Evolutionary conservation across 768 basidiomycete species (phyloP).

Genomic region (Crucibulum laeve): DNA sequence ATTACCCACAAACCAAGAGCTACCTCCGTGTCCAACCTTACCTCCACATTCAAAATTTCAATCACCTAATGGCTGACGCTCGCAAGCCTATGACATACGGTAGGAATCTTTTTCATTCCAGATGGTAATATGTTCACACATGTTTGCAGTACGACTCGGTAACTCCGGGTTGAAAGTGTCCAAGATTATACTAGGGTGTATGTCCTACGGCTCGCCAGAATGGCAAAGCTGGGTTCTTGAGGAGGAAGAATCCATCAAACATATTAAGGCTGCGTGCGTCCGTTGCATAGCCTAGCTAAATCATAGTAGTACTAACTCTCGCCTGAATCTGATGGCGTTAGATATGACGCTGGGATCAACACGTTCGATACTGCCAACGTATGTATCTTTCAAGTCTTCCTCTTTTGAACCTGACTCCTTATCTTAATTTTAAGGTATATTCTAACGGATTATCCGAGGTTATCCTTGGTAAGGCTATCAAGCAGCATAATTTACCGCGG

Average conservation of each 20-base stretch:
- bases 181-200: conserved; percentile 53
- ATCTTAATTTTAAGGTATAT: conserved; percentile 41
- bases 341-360: conserved; percentile 59
- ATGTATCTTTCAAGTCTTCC: conserved; percentile 5
- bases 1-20: too few species aligned
- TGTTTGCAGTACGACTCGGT: background rate
- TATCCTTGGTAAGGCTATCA: conserved; percentile 69
- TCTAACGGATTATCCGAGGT: conserved; percentile 63
- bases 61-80: too few species aligned
- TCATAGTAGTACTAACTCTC: too few species aligned
- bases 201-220: conserved; percentile 49
- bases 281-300: background rate
- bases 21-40: too few species aligned
- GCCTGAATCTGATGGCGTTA: conserved; percentile 9
- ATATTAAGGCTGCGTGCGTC: conserved; percentile 34
- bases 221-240: conserved; percentile 47
- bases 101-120: too few species aligned
- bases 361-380: conserved; percentile 58
- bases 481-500: conserved; percentile 56
- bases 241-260: conserved; percentile 47
- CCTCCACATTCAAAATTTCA: too few species aligned
- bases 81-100: too few species aligned
- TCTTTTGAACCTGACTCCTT: background rate
- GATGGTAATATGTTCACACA: too few species aligned
- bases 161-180: background rate